Percentiles rank a stretch among this genome's conserved stretches.
phyloP scores from a whole-genome alignment of 1,284 basidiomycete genomes.

The Coniferiporia weirii region DNA sequence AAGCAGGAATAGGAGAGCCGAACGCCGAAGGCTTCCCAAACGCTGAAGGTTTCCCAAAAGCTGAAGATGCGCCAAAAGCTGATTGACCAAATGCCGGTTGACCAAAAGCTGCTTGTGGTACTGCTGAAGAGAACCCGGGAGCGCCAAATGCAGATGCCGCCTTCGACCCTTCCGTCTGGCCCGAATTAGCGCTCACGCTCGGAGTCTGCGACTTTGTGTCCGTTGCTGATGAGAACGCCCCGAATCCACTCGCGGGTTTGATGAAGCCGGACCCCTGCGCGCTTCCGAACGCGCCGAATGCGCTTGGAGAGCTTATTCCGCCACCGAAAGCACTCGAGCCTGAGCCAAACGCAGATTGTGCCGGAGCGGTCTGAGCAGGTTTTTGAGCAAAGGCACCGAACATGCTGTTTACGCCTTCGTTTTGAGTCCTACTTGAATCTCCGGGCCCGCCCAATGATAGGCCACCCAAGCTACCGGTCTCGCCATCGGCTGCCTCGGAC shows the following conservation, averaged over 20 bases:
- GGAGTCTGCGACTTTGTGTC: constrained; percentile 1
- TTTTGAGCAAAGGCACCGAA: constrained; percentile 28
- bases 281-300: constrained; percentile 17
- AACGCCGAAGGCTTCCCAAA: constrained; percentile 24
- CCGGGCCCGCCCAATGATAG: constrained; percentile 9
- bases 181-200: constrained; percentile 10
- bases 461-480: constrained; percentile 3
- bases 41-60: constrained; percentile 15
- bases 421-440: neutral
- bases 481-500: constrained; percentile 12
- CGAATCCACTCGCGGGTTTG: constrained; percentile 38
- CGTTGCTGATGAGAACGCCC: constrained; percentile 28
- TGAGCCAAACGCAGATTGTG: constrained; percentile 24
- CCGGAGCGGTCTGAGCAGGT: constrained; percentile 5
- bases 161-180: constrained; percentile 18
- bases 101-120: constrained; percentile 29
- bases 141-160: constrained; percentile 26
- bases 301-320: neutral
- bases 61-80: constrained; percentile 24
- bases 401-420: constrained; percentile 22
- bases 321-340: constrained; percentile 16
- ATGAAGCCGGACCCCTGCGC: constrained; percentile 23
- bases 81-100: constrained; percentile 33
- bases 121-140: constrained; percentile 17
- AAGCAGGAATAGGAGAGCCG: constrained; percentile 20